Base-by-base conservation (phyloP, 2,329 filamentous ascomycete species). In the Sclerotinia sclerotiorum region DNA sequence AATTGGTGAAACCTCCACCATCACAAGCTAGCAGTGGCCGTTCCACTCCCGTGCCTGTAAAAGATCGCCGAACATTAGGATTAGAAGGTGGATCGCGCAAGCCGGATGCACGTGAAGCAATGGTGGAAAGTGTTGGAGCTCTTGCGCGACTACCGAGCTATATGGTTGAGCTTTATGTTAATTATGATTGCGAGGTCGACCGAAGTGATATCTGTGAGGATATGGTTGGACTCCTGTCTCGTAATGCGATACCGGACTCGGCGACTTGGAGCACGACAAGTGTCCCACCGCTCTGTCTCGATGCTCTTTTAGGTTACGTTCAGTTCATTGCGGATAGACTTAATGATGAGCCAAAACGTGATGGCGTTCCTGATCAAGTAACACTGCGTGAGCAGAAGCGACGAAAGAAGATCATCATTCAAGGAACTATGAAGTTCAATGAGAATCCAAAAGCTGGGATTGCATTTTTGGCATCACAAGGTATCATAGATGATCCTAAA, bases 211-310 rank as follows among this genome's bases (percentile, higher is more conserved):
- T 99, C 6, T 99, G 95, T 76, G 92, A 97, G 81, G 96, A 99
- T 76, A 91, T 98, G 86, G 88, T 99, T 70, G 94, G 95, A 0
- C 84, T 99, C 46, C 82, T 99, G 21, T 94, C 95, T 27, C 87
- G 95, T 69, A 99, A 97, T 78, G 95, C 95, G 2, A 91, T 99
- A 72, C 96, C 95, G 0, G 95, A 99, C 78, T 97, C 95, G 11
- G 95, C 94, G 7, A 97, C 94, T 7, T 99, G 95, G 95, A 99
- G 96, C 78, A 99, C 95, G 15, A 97, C 94, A 6, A 99, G 97
- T 77, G 96, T 99, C 1, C 95, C 95, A 21, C 95, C 95, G 0
- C 82, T 99, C 3, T 99, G 95, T 75, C 83, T 99, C 29, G 95
- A 99, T 80, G 93, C 95, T 13, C 83, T 99, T 15, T 83, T 99